These are phyloP conservation scores for Eimeria sp. DNA, from an alignment of 169 alveolate species.

Conservation along the genomic window DNA sequence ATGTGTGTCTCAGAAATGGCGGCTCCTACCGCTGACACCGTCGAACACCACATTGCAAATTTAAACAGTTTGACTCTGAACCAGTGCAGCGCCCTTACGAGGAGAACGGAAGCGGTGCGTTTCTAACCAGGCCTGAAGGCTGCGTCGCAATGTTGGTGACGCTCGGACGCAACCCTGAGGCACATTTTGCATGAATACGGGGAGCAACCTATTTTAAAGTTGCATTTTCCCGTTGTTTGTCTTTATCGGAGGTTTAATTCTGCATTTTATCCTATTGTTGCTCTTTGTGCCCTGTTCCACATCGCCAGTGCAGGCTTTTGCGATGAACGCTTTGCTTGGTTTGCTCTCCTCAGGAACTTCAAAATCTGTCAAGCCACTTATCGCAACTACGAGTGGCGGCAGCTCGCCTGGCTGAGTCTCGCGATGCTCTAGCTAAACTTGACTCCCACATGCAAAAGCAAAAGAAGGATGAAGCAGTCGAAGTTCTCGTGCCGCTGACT, in stretches of 20 bases:
- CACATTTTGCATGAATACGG: neutral
- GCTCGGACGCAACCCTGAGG: neutral
- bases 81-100: slow-evolving; percentile 32
- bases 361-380: slow-evolving; percentile 60
- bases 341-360: slow-evolving; percentile 64
- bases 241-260: neutral
- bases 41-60: slow-evolving; percentile 38
- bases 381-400: slow-evolving; percentile 73
- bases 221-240: neutral
- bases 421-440: slow-evolving; percentile 74
- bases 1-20: slow-evolving; percentile 34
- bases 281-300: neutral
- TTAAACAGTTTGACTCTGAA: slow-evolving; percentile 24
- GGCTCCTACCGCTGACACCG: slow-evolving; percentile 46
- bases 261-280: neutral
- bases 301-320: neutral
- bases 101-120: slow-evolving; percentile 62
- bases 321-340: neutral
- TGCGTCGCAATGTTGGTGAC: neutral
- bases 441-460: slow-evolving; percentile 28
- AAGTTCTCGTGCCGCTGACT: slow-evolving; percentile 81
- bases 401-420: slow-evolving; percentile 66
- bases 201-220: neutral
- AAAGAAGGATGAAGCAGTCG: slow-evolving; percentile 53
- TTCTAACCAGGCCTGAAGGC: neutral